Percentiles rank a stretch among this genome's conserved stretches.
Evolutionary conservation across 2,329 filamentous ascomycete genomes (phyloP).

Genomic region (Nemania sp.): DNA sequence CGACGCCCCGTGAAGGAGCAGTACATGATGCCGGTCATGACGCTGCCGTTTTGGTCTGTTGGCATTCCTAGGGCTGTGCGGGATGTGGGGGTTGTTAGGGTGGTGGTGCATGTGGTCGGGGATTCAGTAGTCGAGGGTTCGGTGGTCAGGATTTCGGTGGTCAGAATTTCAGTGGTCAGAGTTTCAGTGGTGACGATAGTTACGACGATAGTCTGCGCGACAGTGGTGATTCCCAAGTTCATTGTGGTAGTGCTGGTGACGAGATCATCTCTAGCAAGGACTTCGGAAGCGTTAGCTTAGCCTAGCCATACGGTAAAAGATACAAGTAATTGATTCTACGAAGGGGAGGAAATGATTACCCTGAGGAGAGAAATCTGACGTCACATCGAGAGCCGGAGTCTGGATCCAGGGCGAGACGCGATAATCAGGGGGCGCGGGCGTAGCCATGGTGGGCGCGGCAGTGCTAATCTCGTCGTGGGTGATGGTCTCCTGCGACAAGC

Average conservation of each 20-base stretch:
- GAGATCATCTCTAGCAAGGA: too few species aligned
- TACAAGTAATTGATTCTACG: too few species aligned
- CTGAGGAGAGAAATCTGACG: too few species aligned
- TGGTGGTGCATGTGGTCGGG: conserved; percentile 11
- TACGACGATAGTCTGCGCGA: conserved; percentile 13
- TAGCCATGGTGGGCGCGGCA: neutral
- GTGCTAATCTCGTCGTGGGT: conserved; percentile 8
- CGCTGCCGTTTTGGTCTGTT: neutral
- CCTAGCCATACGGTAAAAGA: too few species aligned
- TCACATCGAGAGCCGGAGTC: too few species aligned
- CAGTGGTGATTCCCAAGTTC: conserved; percentile 2
- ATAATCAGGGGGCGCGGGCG: conserved; percentile 2
- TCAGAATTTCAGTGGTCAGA: neutral
- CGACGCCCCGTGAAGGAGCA: conserved; percentile 26
- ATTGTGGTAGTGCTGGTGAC: too few species aligned
- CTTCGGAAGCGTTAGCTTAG: conserved; percentile 3
- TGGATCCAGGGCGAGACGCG: neutral
- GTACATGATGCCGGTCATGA: conserved; percentile 29
- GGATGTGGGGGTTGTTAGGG: too few species aligned
- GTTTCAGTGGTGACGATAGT: conserved; percentile 21
- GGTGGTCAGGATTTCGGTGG: neutral
- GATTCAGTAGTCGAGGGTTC: conserved; percentile 18
- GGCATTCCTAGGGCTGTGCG: too few species aligned
- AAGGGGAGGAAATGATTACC: too few species aligned
- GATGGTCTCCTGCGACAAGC: conserved; percentile 24